These are phyloP conservation scores for Neofusicoccum cordaticola DNA, from an alignment of 2,329 filamentous ascomycete species.

Conservation along the genomic window DNA sequence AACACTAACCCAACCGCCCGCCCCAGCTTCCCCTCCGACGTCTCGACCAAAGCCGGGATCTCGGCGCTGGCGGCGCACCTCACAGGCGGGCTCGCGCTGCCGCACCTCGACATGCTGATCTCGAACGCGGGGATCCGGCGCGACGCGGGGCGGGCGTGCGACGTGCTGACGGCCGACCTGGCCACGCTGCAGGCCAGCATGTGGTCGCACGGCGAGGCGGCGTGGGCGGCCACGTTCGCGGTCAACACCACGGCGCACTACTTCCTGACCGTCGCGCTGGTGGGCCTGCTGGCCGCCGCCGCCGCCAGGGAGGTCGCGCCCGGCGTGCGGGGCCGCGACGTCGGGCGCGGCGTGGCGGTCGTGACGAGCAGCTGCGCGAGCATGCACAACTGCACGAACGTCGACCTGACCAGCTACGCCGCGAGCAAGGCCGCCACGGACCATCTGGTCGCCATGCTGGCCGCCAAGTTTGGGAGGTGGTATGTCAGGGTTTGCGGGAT, in stretches of 20 bases:
- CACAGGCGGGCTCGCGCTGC: constrained; percentile 31
- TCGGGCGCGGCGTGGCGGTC: constrained; percentile 48
- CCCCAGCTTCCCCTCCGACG: constrained; percentile 30
- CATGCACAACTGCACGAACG: constrained; percentile 53
- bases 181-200: constrained; percentile 46
- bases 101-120: constrained; percentile 47
- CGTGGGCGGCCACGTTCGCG: constrained; percentile 48
- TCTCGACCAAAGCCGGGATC: constrained; percentile 44
- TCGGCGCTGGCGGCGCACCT: constrained; percentile 32
- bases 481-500: constrained; percentile 46
- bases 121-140: constrained; percentile 51
- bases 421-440: constrained; percentile 53
- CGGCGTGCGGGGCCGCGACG: constrained; percentile 20
- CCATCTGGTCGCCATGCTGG: constrained; percentile 50
- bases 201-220: constrained; percentile 44
- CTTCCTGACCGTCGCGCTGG: constrained; percentile 47
- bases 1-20: constrained; percentile 7
- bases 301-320: constrained; percentile 22
- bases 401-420: constrained; percentile 53
- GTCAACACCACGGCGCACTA: constrained; percentile 53
- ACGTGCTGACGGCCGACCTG: constrained; percentile 44
- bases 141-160: constrained; percentile 44
- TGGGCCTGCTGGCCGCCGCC: constrained; percentile 45
- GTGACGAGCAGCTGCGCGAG: constrained; percentile 53
- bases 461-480: constrained; percentile 47